Conservation (phyloP, 176 grass and related monocot genomes). For the Sorghum bicolor region DNA sequence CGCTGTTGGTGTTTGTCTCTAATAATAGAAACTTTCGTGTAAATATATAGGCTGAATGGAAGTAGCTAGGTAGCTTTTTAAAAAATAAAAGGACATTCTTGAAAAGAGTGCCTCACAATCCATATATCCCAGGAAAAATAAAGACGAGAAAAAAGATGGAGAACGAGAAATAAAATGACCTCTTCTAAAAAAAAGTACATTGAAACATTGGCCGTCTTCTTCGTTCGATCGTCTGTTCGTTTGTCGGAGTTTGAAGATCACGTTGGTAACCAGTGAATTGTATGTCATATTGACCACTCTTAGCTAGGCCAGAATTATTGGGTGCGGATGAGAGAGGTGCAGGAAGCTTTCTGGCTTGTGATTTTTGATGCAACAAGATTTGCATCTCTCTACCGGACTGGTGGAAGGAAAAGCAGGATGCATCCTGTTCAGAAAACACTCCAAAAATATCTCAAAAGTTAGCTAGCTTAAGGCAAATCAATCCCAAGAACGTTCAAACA, state of each 20-base stretch:
- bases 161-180: too few species aligned
- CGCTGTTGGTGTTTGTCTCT: neutral
- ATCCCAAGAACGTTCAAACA: neutral
- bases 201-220: too few species aligned
- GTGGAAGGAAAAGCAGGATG: neutral
- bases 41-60: neutral
- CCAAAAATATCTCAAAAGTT: neutral
- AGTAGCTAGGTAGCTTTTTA: too few species aligned
- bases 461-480: too few species aligned
- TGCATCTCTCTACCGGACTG: neutral
- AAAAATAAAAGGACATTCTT: too few species aligned
- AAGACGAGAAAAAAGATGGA: too few species aligned
- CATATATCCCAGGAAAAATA: too few species aligned
- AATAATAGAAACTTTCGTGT: neutral
- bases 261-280: neutral
- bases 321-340: too few species aligned
- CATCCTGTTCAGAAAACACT: neutral
- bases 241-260: too few species aligned
- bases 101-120: too few species aligned
- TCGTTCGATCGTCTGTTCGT: too few species aligned
- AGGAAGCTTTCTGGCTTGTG: neutral
- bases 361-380: neutral
- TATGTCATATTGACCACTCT: neutral
- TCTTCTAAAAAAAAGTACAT: too few species aligned
- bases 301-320: neutral